These are phyloP conservation scores for Elongisporangium undulatum DNA, from an alignment of 352 stramenopile genomes.

Conservation along the genomic window DNA sequence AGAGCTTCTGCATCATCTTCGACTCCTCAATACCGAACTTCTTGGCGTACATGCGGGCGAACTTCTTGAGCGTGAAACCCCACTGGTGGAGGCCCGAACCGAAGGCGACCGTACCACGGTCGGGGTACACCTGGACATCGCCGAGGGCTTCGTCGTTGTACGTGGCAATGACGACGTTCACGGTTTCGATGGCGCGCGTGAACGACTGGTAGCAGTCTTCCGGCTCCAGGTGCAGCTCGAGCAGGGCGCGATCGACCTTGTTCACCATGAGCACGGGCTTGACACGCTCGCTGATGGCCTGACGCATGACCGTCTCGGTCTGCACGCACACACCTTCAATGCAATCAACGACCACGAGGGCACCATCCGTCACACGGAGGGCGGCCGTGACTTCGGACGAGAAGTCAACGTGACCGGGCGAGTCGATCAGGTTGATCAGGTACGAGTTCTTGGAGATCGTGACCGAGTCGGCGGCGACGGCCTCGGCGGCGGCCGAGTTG, in stretches of 20 bases:
- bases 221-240: conserved; percentile 98
- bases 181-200: conserved; percentile 96
- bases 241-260: conserved; percentile 98
- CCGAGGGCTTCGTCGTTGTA: conserved; percentile 98
- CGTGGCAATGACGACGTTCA: conserved; percentile 99
- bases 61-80: conserved; percentile 99
- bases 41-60: conserved; percentile 97
- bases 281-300: conserved; percentile 97
- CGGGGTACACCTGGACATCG: conserved; percentile 97
- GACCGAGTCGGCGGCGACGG: conserved; percentile 47
- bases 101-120: conserved; percentile 98
- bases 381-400: conserved; percentile 99
- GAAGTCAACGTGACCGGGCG: conserved; percentile 99
- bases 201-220: conserved; percentile 99
- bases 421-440: conserved; percentile 99
- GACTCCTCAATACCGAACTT: conserved; percentile 98
- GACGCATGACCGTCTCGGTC: conserved; percentile 98
- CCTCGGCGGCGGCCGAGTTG: conserved; percentile 14
- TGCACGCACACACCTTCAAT: conserved; percentile 99
- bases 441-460: conserved; percentile 98
- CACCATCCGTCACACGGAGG: conserved; percentile 99
- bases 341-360: conserved; percentile 98
- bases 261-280: conserved; percentile 99
- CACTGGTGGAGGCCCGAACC: conserved; percentile 99
- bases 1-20: conserved; percentile 99